Conservation (phyloP, 2,329 filamentous ascomycete genomes). For the Colletotrichum viniferum region DNA sequence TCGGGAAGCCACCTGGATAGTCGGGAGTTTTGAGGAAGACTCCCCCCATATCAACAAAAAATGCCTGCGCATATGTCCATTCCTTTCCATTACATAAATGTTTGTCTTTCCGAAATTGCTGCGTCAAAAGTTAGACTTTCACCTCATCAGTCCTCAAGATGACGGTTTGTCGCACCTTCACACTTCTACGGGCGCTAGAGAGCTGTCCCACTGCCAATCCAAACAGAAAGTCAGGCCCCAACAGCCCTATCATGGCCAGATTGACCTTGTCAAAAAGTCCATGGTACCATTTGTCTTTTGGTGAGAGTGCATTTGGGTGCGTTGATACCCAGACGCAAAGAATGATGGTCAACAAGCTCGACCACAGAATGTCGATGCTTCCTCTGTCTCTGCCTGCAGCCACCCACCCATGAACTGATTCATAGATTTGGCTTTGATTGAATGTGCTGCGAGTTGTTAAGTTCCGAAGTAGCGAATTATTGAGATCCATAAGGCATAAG, state of each 20-base stretch:
- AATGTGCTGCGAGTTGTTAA: background rate
- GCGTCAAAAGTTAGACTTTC: background rate
- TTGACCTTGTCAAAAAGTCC: constrained; percentile 33
- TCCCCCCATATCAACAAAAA: constrained; percentile 46
- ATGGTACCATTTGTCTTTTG: constrained; percentile 32
- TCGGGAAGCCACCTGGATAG: constrained; percentile 32
- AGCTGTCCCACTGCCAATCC: constrained; percentile 38
- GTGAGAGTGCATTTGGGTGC: constrained; percentile 39
- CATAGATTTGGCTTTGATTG: background rate
- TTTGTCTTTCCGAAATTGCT: constrained; percentile 20
- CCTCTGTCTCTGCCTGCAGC: constrained; percentile 38
- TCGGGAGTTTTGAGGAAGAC: constrained; percentile 36
- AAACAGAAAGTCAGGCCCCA: constrained; percentile 42
- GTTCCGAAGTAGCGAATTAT: accelerated
- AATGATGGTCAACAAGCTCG: constrained; percentile 41
- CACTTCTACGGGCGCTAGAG: constrained; percentile 34
- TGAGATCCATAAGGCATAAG: background rate
- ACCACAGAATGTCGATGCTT: constrained; percentile 43
- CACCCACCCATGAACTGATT: constrained; percentile 29
- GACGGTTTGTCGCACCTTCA: constrained; percentile 24
- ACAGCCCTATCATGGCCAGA: constrained; percentile 36
- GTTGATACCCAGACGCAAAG: constrained; percentile 45
- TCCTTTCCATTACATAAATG: constrained; percentile 13
- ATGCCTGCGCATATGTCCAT: constrained; percentile 44
- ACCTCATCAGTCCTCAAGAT: background rate